Evolutionary conservation across 176 grass and related monocot genomes (phyloP).

Genomic region (maize (Zea mays)): DNA sequence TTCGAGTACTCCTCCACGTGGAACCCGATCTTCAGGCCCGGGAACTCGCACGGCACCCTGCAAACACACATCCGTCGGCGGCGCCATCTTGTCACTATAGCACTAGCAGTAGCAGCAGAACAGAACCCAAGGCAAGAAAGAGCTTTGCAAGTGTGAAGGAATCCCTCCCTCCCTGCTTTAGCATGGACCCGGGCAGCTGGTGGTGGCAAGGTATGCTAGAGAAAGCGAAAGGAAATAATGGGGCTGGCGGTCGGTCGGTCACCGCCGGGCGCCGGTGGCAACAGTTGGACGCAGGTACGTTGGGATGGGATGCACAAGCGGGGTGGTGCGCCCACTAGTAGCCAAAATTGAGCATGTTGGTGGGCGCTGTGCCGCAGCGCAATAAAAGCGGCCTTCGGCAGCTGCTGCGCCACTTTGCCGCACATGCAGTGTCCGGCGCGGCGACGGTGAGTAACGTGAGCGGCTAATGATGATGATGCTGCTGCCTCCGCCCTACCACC

Average conservation of each 20-base stretch:
- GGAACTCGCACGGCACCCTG: conserved; percentile 85
- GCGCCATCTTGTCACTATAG: no score
- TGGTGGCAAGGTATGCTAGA: no score
- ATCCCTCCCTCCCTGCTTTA: background rate
- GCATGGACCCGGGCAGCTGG: no score
- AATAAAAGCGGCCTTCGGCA: conserved; percentile 35
- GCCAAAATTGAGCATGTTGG: conserved; percentile 27
- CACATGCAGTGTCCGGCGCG: conserved; percentile 39
- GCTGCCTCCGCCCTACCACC: background rate
- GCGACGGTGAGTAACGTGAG: conserved; percentile 35
- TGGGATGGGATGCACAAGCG: conserved; percentile 20
- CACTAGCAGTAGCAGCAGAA: no score
- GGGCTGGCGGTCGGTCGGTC: conserved; percentile 19
- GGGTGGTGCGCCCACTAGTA: conserved; percentile 6
- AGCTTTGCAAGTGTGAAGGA: background rate
- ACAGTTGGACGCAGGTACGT: conserved; percentile 15
- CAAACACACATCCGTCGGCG: background rate
- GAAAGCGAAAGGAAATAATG: background rate
- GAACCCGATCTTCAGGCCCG: conserved; percentile 78
- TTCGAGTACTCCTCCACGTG: conserved; percentile 76
- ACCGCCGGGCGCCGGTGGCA: conserved; percentile 22
- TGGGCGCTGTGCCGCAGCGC: background rate
- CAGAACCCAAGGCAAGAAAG: no score
- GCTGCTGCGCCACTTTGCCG: conserved; percentile 24
- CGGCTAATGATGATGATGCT: background rate